Conservation (phyloP, 805 yeast genomes). For the Cyberlindnera veronae region DNA sequence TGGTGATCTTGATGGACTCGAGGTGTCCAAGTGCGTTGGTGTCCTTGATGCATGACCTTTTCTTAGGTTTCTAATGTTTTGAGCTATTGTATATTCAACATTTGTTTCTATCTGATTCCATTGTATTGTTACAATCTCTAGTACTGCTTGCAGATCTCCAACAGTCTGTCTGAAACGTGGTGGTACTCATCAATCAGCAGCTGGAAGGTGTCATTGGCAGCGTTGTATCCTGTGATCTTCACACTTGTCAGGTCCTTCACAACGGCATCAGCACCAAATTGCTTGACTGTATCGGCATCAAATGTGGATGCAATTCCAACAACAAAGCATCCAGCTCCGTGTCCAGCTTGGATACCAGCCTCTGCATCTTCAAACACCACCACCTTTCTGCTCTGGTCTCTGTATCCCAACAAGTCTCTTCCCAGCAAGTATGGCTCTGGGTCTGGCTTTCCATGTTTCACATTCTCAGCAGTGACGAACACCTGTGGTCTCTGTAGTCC, state of each 20-base stretch:
- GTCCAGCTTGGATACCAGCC: constrained; percentile 82
- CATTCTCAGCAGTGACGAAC: constrained; percentile 81
- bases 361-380: constrained; percentile 89
- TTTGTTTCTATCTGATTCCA: neutral
- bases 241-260: constrained; percentile 67
- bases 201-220: constrained; percentile 35
- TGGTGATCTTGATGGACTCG: constrained; percentile 12
- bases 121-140: neutral
- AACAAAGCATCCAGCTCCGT: constrained; percentile 76
- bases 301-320: constrained; percentile 83
- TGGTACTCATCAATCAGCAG: constrained; percentile 36
- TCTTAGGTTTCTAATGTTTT: no score
- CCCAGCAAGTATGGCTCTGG: constrained; percentile 79
- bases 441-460: constrained; percentile 77
- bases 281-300: constrained; percentile 59
- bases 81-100: neutral
- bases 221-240: constrained; percentile 51
- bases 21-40: constrained; percentile 20
- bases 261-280: constrained; percentile 75
- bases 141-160: constrained; percentile 7
- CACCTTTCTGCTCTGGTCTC: constrained; percentile 33
- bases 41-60: no score
- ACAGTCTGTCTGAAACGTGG: constrained; percentile 10
- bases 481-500: constrained; percentile 58
- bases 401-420: constrained; percentile 36